Base-by-base conservation (phyloP, 2,329 filamentous ascomycete species). In the Tolypocladium ovalisporum region DNA sequence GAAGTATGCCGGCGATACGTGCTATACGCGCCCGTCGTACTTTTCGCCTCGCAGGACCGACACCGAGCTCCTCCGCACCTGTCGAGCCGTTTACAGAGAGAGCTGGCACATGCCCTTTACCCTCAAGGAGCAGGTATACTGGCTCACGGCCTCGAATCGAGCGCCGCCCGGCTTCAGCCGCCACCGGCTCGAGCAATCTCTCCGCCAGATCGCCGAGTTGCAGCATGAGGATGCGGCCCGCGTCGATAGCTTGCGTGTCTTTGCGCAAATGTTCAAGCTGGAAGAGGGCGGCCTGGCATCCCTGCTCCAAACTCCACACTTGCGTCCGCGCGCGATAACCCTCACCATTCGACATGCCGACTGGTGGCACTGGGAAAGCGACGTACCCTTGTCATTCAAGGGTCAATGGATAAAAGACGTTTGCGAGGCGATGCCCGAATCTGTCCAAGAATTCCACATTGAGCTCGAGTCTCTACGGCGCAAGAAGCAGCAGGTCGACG, bases 271-370 rank as follows among this genome's bases (percentile, higher is more conserved):
- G 64, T 76, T 64, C 55, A 62, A 56, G 27, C 63, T 78, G 5
- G 71, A 77, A 54, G 42, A 60, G 0, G 67, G 69, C 0, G 7
- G 36, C 0, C 58, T 77, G 1, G 36, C 60, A 8, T 1, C 24
- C 0, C 54, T 76, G 0, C 60, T 76, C 0, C 19, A 27, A 0
- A 65, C 64, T 47, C 62, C 59, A 0, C 56, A 64, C 15, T 69
- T 78, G 36, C 58, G 63, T 8, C 75, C 76, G 0, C 66, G 64
- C 1, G 62, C 59, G 2, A 54, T 80, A 1, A 76, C 71, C 0
- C 62, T 81, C 13, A 80, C 76, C 0, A 70, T 81, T 9, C 72
- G 77, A 0, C 78, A 80, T 58, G 71, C 76, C 2, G 78, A 80
- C 59, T 79, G 76, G 69, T 79, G 75, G 74, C 66, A 54, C 22